Percentiles rank a stretch among this genome's conserved stretches.
phyloP scores from a whole-genome alignment of 257 asterid species.

The Solanum bukasovii region DNA sequence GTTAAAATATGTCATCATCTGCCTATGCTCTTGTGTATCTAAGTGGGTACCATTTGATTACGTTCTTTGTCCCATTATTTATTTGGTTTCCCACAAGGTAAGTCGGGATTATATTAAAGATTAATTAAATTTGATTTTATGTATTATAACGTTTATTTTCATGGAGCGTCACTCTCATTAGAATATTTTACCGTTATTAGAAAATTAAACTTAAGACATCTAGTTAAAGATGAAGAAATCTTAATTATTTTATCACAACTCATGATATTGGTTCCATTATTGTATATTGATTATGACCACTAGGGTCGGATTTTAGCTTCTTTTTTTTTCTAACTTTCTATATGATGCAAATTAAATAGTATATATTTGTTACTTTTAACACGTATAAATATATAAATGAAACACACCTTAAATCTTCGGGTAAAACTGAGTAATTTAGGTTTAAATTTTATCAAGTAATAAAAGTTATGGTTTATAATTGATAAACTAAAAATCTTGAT shows the following conservation, averaged over 20 bases:
- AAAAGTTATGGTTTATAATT: fast-evolving
- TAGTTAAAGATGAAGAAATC: too few species aligned
- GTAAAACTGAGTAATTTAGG: neutral
- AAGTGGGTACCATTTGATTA: neutral
- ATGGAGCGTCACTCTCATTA: too few species aligned
- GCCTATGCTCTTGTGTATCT: neutral
- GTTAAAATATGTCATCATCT: conserved; percentile 18
- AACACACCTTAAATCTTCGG: neutral
- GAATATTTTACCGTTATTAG: too few species aligned
- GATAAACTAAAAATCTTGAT: neutral
- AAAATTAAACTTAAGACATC: too few species aligned
- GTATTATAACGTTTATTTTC: too few species aligned
- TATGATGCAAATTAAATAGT: too few species aligned
- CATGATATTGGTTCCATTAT: neutral
- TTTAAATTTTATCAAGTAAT: neutral
- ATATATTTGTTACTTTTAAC: neutral
- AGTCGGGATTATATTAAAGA: fast-evolving
- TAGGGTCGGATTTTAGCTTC: neutral
- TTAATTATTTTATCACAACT: too few species aligned
- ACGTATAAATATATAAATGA: neutral
- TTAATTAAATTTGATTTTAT: neutral
- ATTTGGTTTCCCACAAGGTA: neutral
- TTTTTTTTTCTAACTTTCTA: too few species aligned
- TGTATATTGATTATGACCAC: neutral
- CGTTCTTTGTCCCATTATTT: neutral